A percentile compares a stretch with the other conserved stretches of the same genome.
Evolutionary conservation across 169 alveolate genomes (phyloP).

Genomic region (Sarcocystis neurona): DNA sequence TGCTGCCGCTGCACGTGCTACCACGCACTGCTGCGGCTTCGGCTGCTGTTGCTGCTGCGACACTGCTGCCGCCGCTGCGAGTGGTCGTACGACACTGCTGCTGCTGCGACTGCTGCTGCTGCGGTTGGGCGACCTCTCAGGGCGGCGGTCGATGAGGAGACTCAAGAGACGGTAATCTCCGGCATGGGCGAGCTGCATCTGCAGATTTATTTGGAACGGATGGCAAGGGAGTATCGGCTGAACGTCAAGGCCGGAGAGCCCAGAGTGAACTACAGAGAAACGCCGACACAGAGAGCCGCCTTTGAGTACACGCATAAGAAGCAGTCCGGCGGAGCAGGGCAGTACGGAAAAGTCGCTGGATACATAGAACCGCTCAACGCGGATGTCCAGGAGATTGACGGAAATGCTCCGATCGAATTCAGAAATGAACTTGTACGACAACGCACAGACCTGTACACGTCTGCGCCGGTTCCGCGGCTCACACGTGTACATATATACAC

Average conservation of each 20-base stretch:
- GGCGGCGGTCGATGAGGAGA: constrained; percentile 87
- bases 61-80: too few species aligned
- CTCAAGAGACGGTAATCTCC: constrained; percentile 89
- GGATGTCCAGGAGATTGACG: constrained; percentile 64
- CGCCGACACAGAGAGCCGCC: constrained; percentile 66
- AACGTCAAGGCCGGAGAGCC: constrained; percentile 89
- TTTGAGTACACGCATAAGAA: constrained; percentile 93
- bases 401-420: constrained; percentile 67
- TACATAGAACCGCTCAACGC: constrained; percentile 87
- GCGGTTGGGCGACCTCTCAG: constrained; percentile 84
- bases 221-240: constrained; percentile 90
- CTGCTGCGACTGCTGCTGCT: too few species aligned
- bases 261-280: constrained; percentile 86
- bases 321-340: constrained; percentile 98
- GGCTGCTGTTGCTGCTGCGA: too few species aligned
- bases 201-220: constrained; percentile 91
- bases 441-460: not conserved
- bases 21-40: too few species aligned
- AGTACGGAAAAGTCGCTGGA: constrained; percentile 92
- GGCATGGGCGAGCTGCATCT: constrained; percentile 97
- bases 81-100: too few species aligned
- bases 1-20: too few species aligned
- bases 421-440: constrained; percentile 58
- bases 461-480: too few species aligned
- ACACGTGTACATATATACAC: too few species aligned